A percentile compares a stretch with the other conserved stretches of the same genome.
These are phyloP conservation scores for Phytophthora idaei DNA, from an alignment of 352 stramenopile genomes.

Conservation along the genomic window DNA sequence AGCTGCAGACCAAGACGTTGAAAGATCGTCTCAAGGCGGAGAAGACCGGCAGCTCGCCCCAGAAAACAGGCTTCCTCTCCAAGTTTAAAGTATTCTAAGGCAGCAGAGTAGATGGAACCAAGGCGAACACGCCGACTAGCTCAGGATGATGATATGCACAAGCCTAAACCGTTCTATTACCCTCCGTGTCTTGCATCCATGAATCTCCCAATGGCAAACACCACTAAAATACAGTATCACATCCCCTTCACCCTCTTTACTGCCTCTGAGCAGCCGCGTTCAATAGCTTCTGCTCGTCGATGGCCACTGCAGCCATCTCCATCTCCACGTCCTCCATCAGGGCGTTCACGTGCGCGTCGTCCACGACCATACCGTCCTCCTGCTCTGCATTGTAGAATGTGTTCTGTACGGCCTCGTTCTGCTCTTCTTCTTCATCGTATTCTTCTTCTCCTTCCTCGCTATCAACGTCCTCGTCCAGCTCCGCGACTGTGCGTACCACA, in stretches of 20 bases:
- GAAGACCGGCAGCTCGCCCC: slow-evolving; percentile 40
- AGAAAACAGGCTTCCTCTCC: slow-evolving; percentile 70
- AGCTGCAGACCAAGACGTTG: slow-evolving; percentile 74
- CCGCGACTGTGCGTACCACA: slow-evolving; percentile 62
- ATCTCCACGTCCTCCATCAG: slow-evolving; percentile 76
- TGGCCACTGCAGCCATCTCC: slow-evolving; percentile 66
- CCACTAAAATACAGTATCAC: slow-evolving; percentile 33
- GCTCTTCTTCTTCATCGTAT: slow-evolving; percentile 37
- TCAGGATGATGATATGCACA: slow-evolving; percentile 19
- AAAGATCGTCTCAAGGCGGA: slow-evolving; percentile 79
- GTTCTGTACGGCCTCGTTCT: slow-evolving; percentile 45
- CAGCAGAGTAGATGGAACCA: slow-evolving; percentile 11
- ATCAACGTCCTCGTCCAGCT: slow-evolving; percentile 54
- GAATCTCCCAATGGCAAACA: not conserved
- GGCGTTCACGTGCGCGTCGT: slow-evolving; percentile 47
- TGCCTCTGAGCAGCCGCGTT: slow-evolving; percentile 23
- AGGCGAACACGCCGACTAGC: not conserved
- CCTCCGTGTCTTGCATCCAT: not conserved
- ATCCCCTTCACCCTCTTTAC: slow-evolving; percentile 3
- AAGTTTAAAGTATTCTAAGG: slow-evolving; percentile 74
- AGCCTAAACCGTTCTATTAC: slow-evolving; percentile 31
- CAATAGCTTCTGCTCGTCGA: slow-evolving; percentile 50
- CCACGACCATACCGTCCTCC: slow-evolving; percentile 29
- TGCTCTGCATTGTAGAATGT: slow-evolving; percentile 39
- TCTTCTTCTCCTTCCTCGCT: slow-evolving; percentile 49